Base-by-base conservation (phyloP, 306 rosid genomes). In the Abrus pulchellus region DNA sequence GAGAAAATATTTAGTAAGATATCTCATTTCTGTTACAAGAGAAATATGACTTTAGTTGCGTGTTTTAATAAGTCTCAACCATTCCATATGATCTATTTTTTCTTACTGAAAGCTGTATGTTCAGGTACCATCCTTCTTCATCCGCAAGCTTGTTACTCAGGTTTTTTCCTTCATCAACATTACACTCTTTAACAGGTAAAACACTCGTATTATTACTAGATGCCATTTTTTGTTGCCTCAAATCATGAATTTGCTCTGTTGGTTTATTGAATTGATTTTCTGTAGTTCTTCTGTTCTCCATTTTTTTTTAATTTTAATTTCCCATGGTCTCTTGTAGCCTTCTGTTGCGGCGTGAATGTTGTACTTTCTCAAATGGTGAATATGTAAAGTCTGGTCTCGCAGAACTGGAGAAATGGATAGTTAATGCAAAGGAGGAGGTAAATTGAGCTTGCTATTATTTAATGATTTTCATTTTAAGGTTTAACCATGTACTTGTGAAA, bases 311-410 rank as follows among this genome's bases (percentile, higher is more conserved):
- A 47, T 29, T 77, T 75, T 61, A 75, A 9, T 76, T 32, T 67
- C 20, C 52, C 40, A 7, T 33, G 4, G 53, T 66, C n/a, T 78
- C 73, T 64, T 10, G 56, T 64, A 93, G 98, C 78, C 90, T 93
- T 75, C 89, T 93, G 62, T 84, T 93, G 76, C 85, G 97, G 81
- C 98, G 98, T 50, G 97, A 93, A 83, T 93, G 98, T 68, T 93
- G 98, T 80, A 88, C 97, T 9, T 93, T 93, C 88, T 93, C 97
- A 52, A 93, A 93, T 82, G 98, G 98, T 65, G 98, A 93, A 79
- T 90, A 93, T 84, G 93, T 91, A 12, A 93, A 93, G 85, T 93
- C 98, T 83, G 97, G 98, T 74, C 87, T 93, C 29, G 98, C 98
- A 38, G 98, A 93, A 85, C 80, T 93, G 56, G 98, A 93, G 85